Evolutionary conservation across 2,329 filamentous ascomycete genomes (phyloP), one percentile per base, ranked within the genome.

Genomic region (Calonectria naviculata): DNA sequence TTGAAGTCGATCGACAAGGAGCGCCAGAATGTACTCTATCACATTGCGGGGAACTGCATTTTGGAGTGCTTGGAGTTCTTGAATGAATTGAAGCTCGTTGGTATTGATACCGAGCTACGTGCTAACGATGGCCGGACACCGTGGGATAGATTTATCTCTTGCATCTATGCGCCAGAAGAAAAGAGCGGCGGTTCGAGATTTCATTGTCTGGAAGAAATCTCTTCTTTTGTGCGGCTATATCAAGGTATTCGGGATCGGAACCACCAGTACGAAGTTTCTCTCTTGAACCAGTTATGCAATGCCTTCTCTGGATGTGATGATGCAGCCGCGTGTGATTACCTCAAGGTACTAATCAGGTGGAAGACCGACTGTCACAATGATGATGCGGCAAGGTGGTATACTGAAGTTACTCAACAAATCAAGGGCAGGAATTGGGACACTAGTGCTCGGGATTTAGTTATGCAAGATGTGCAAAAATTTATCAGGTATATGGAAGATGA

Each of bases 401-500:
- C 44, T 29, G 75, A 67, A 12, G 60, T 75, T 3, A 61, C 67
- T 29, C 70, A 62, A 8, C 56, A 72, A 41, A 24, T 75, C 15
- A 46, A 58, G 13, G 10, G 44, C 3, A 19, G 13, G 1, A 60
- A 70, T n/a, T 67, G 63, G 64, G 58, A 65, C 1, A 3, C 68
- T n/a, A 19, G 28, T 10, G 19, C 13, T 28, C 49, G 42, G 10
- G 31, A 7, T 36, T 15, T 12, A 3, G 73, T 64, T 2, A 7
- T 31, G 5, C 54, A 47, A 13, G 61, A 71, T 41, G 21, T 76
- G 7, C 21, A 64, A 2, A 69, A 58, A 1, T 70, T 58, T 17
- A 3, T 76, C 1, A 3, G 44, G 1, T 73, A 75, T 3, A 28
- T 75, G 24, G 52, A 21, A 42, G 34, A 54, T 2, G 74, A 76